Evolutionary conservation across 192 early-diverging fungal species (phyloP), one percentile per base, ranked within the genome.

Genomic region (Backusella luteola): DNA sequence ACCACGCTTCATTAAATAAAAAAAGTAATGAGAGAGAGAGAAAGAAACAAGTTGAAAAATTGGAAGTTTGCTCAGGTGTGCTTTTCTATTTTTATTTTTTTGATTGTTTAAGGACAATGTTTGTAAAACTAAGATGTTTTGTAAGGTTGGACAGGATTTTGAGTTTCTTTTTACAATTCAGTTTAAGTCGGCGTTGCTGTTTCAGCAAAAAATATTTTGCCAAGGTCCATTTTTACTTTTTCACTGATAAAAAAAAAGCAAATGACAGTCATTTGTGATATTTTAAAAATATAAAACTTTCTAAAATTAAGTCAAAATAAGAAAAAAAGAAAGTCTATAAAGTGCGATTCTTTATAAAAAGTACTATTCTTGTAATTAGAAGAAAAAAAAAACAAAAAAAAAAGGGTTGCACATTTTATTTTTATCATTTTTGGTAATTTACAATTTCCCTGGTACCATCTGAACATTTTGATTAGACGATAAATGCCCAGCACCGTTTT

Each of bases 1-100:
- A 29, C 70, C 70, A 32, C 70, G 39, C 29, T 71, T 71, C 70
- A 71, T 71, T 49, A 34, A 32, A 46, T 26, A 49, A 29, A 44
- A 38, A 49, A 49, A 9, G 7, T 23, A 8, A 32, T 32, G 17
- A 19, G 26, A 46, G 32, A 46, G 26, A 46, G 14, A 71, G 41
- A 46, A 29, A 46, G 41, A 11, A 46, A 12, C 17, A 49, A 46
- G 11, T 41, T 26, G 21, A 69, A 69, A 36, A 59, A 59, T 14
- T 12, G 23, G 21, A 21, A 7, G 52, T 8, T 21, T 59, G 56
- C 12, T 29, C 21, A 59, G 56, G 21, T 23, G 9, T 59, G 23
- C 56, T 59, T 59, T 59, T 59, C 56, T 59, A 59, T 59, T 59
- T 26, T 59, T 63, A 29, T 26, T 63, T 63, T 59, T 59, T 59